Evolutionary conservation across 345 rosid species (phyloP), one percentile per base, ranked within the genome.

Genomic region (Garcia nutans): DNA sequence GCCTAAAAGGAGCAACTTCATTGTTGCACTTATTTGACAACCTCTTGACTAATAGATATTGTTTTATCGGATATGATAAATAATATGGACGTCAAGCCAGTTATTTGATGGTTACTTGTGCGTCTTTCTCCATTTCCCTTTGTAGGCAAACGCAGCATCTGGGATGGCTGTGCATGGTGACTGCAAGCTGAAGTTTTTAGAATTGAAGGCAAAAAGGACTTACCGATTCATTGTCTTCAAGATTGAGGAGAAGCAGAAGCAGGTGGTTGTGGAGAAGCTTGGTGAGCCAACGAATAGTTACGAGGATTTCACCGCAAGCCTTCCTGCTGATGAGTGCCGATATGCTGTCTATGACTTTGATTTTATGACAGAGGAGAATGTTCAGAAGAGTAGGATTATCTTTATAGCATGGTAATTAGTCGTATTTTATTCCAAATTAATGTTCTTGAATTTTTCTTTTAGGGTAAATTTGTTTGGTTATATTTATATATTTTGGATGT

Each of bases 91-190:
- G 19, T 37, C 23, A 12, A 65, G 24, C 68, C 65, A 20, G 3
- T 50, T 50, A 37, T 47, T 49, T 74, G 23, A 64, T 52, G 11
- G 68, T 74, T 65, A 5, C 10, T 49, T 26, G 9, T 67, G 72
- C 52, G 68, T 23, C 28, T 65, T 63, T 23, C 28, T 65, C 58
- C 20, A 9, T 26, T 65, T 6, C 7, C 11, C 44, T 78, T 65
- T 65, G 45, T 75, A 90, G 92, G 90, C 90, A 23, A 90, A 90
- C 3, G 89, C 91, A 2, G 89, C 89, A 9, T 90, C 92, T 11
- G 94, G 94, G 22, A 88, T 90, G 86, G 91, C 91, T 62, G 94
- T 90, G 75, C 85, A 90, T 54, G 93, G 88, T 79, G 93, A 88
- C 54, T 90, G 93, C 90, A 90, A 90, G 85, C 85, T 90, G 81